A percentile compares a stretch with the other conserved stretches of the same genome.
Conservation (phyloP, 179 eudicot genomes). For the Vitellaria paradoxa region DNA sequence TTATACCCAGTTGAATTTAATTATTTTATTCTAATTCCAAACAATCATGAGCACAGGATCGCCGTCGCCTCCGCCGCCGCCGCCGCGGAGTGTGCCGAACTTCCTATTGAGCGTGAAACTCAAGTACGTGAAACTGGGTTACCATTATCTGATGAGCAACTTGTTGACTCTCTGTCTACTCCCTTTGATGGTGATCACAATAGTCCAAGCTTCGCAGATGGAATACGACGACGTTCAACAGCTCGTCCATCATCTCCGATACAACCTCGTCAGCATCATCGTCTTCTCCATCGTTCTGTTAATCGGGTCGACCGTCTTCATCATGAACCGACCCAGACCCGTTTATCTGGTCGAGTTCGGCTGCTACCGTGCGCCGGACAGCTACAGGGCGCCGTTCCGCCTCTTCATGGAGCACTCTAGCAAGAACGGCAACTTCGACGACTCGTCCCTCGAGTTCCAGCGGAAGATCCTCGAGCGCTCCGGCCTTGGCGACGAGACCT, state of each 20-base stretch:
- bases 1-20: background rate
- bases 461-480: conserved; percentile 50
- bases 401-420: conserved; percentile 16
- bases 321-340: conserved; percentile 25
- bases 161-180: conserved; percentile 26
- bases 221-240: conserved; percentile 21
- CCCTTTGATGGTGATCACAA: conserved; percentile 19
- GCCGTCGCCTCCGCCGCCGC: background rate
- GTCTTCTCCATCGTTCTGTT: conserved; percentile 6
- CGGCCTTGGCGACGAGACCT: conserved; percentile 57
- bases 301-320: conserved; percentile 18
- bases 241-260: conserved; percentile 18
- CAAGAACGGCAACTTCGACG: conserved; percentile 41
- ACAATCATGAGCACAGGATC: background rate
- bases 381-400: conserved; percentile 1
- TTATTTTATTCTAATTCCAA: too few relatives aligned
- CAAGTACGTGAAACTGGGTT: conserved; percentile 39
- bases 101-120: conserved; percentile 27
- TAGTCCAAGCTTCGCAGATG: conserved; percentile 29
- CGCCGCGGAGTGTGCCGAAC: conserved; percentile 16
- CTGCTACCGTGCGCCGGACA: conserved; percentile 21
- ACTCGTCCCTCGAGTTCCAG: conserved; percentile 49
- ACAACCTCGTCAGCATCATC: conserved; percentile 15
- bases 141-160: conserved; percentile 31
- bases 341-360: conserved; percentile 36